These are phyloP conservation scores for Solanum sejunctum DNA, from an alignment of 257 asterid species.

Conservation along the genomic window DNA sequence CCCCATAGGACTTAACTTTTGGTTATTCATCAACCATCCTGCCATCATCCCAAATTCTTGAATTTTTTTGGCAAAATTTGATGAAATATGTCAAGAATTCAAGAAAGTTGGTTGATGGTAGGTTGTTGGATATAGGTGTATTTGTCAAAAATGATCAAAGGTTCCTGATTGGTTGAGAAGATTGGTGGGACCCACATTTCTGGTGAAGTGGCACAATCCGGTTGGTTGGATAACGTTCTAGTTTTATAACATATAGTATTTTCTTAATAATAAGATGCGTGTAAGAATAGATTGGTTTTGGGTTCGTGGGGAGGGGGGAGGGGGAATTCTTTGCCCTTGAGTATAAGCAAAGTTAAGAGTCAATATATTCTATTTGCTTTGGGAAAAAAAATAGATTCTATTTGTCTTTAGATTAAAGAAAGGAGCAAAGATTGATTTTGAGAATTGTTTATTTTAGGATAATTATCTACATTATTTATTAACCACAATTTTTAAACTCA, in stretches of 20 bases:
- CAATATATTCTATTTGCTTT: neutral
- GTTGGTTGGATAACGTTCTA: neutral
- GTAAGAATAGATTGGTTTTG: neutral
- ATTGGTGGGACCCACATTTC: neutral
- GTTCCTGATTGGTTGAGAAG: neutral
- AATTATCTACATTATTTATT: too few relatives aligned
- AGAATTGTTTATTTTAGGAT: neutral
- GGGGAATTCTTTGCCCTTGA: conserved; percentile 22
- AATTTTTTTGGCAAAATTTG: neutral
- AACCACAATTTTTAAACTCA: too few relatives aligned
- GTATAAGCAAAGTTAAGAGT: conserved; percentile 7
- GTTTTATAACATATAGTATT: neutral
- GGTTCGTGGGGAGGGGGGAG: neutral
- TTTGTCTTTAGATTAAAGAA: neutral
- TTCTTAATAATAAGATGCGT: neutral
- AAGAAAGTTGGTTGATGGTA: neutral
- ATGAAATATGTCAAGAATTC: neutral
- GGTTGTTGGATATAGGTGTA: neutral
- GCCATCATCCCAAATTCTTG: conserved; percentile 9
- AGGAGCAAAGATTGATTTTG: neutral
- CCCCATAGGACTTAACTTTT: conserved; percentile 3
- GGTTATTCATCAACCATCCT: conserved; percentile 7
- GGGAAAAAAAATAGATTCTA: neutral
- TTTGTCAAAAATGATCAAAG: neutral
- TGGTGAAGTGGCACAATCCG: neutral